phyloP scores from a whole-genome alignment of 2,329 filamentous ascomycete genomes.

The Penicillium decumbens region DNA sequence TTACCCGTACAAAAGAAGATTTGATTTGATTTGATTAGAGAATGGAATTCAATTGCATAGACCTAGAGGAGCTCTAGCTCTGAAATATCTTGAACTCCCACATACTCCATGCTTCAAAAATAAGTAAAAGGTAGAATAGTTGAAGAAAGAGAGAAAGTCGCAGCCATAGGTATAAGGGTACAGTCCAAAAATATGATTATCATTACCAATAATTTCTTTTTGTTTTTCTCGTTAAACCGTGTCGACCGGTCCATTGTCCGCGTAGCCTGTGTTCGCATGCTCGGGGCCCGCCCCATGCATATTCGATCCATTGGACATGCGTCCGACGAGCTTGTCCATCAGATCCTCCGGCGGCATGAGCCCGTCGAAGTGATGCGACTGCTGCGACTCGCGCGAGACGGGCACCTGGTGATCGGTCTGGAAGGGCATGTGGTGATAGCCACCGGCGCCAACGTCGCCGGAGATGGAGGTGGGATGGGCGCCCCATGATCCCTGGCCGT shows the following conservation, averaged over 20 bases:
- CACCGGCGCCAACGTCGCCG: slow-evolving; percentile 28
- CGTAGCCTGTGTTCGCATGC: slow-evolving; percentile 29
- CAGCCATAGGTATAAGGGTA: slow-evolving; percentile 14
- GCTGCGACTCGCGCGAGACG: slow-evolving; percentile 33
- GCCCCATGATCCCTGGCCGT: slow-evolving; percentile 30
- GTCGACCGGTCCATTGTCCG: slow-evolving; percentile 31
- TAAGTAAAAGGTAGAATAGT: background rate
- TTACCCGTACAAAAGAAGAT: background rate
- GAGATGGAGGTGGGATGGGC: slow-evolving; percentile 29
- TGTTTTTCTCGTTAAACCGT: slow-evolving; percentile 23
- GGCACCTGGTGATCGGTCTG: slow-evolving; percentile 29
- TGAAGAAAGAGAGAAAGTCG: slow-evolving; percentile 1
- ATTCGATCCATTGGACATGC: slow-evolving; percentile 30
- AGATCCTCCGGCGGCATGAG: slow-evolving; percentile 35
- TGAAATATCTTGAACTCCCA: background rate
- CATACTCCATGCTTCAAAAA: background rate
- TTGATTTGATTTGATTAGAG: background rate
- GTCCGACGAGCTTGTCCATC: slow-evolving; percentile 37
- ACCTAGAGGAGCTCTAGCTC: too few relatives aligned
- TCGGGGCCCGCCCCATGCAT: slow-evolving; percentile 36
- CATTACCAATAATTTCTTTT: slow-evolving; percentile 25
- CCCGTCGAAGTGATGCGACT: slow-evolving; percentile 30
- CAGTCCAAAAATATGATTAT: slow-evolving; percentile 24
- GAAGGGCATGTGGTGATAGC: slow-evolving; percentile 34
- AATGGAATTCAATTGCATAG: too few relatives aligned